Percentiles rank a stretch among this genome's conserved stretches.
Conservation (phyloP, 805 yeast genomes). For the Isabelozyma rhagii region DNA sequence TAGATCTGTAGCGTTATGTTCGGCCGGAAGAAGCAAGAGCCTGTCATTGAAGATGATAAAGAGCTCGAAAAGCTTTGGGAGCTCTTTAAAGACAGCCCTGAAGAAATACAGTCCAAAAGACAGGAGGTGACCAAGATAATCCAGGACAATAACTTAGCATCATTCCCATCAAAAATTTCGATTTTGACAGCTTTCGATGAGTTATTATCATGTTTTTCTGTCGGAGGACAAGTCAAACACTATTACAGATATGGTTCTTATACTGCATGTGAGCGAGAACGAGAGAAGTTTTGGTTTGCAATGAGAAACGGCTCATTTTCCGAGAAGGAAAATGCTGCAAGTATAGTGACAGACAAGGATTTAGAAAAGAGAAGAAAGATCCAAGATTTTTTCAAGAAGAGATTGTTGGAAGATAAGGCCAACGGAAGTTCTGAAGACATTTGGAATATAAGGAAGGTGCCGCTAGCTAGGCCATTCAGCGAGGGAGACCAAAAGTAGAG, state of each 20-base stretch:
- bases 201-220: constrained; percentile 76
- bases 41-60: constrained; percentile 12
- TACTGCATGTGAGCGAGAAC: constrained; percentile 64
- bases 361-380: constrained; percentile 48
- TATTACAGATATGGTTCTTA: constrained; percentile 82
- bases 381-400: constrained; percentile 67
- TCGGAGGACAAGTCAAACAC: constrained; percentile 86
- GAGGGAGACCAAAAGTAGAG: background rate
- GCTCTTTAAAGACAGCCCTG: constrained; percentile 26
- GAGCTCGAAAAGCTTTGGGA: constrained; percentile 30
- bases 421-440: constrained; percentile 81
- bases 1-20: background rate
- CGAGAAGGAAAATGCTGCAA: constrained; percentile 17
- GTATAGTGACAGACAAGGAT: constrained; percentile 36
- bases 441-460: constrained; percentile 55
- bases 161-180: constrained; percentile 33
- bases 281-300: constrained; percentile 80
- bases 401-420: constrained; percentile 57
- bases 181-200: constrained; percentile 81
- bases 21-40: background rate
- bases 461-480: constrained; percentile 38
- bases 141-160: constrained; percentile 14
- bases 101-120: constrained; percentile 22
- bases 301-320: constrained; percentile 46
- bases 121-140: constrained; percentile 17